phyloP scores from a whole-genome alignment of 2,329 filamentous ascomycete genomes.

The Ploettnerulaceae sp. region DNA sequence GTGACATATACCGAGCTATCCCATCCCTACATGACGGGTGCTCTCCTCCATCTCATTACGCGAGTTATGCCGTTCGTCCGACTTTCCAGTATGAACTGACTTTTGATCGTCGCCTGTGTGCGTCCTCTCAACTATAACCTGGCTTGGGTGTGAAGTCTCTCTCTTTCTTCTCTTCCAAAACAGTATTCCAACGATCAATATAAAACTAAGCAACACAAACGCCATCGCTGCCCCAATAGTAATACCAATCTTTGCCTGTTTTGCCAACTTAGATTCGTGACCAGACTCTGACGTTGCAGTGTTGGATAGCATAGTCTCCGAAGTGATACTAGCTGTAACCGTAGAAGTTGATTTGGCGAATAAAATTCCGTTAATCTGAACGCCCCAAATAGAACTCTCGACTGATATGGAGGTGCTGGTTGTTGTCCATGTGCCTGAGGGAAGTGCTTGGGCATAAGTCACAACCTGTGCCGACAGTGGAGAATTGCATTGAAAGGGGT shows the following conservation, averaged over 20 bases:
- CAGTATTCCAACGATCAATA: neutral
- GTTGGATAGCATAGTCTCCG: neutral
- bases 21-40: conserved; percentile 2
- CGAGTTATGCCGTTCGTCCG: neutral
- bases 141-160: neutral
- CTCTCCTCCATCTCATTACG: neutral
- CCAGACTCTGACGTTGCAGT: neutral
- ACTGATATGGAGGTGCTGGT: conserved; percentile 1
- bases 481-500: conserved; percentile 7
- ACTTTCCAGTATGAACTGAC: conserved; percentile 1
- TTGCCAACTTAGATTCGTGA: neutral
- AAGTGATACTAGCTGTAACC: neutral
- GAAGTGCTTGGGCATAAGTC: conserved; percentile 1
- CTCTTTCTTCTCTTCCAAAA: conserved; percentile 1
- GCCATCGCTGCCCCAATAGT: neutral
- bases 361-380: conserved; percentile 10
- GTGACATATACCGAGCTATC: neutral
- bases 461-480: conserved; percentile 1
- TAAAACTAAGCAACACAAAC: neutral
- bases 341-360: conserved; percentile 3
- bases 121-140: neutral
- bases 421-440: conserved; percentile 4
- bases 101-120: conserved; percentile 2
- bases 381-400: conserved; percentile 1
- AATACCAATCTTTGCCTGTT: conserved; percentile 1